phyloP scores from a whole-genome alignment of 306 rosid genomes.

The Citrullus amarus region DNA sequence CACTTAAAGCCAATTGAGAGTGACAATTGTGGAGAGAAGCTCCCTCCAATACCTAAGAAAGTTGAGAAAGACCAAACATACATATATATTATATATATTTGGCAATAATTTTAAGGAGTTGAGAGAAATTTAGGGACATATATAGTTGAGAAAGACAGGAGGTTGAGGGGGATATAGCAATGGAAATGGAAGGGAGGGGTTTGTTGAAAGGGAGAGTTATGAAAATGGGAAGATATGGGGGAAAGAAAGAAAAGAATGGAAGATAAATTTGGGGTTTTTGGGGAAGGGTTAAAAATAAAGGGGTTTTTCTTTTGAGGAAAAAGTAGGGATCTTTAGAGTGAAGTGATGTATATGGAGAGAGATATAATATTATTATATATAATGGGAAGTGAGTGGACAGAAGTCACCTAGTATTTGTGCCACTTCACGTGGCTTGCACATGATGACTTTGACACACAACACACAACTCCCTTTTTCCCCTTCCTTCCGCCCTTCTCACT shows the following conservation, averaged over 20 bases:
- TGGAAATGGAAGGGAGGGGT: conserved; percentile 14
- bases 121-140: background rate
- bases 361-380: conserved; percentile 9
- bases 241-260: background rate
- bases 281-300: background rate
- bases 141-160: conserved; percentile 45
- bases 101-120: background rate
- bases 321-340: conserved; percentile 34
- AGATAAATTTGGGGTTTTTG: background rate
- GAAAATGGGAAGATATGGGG: background rate
- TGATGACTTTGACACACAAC: conserved; percentile 19
- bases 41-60: no score
- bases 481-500: no score
- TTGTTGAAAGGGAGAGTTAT: conserved; percentile 18
- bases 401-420: conserved; percentile 28
- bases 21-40: background rate
- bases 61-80: background rate
- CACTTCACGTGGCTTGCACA: conserved; percentile 76
- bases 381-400: conserved; percentile 39
- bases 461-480: no score
- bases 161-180: conserved; percentile 21
- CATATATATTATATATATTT: background rate
- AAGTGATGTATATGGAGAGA: background rate
- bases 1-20: conserved; percentile 1
- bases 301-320: conserved; percentile 26